These are phyloP conservation scores for Salisapilia sapeloensis DNA, from an alignment of 352 stramenopile genomes.

Conservation along the genomic window DNA sequence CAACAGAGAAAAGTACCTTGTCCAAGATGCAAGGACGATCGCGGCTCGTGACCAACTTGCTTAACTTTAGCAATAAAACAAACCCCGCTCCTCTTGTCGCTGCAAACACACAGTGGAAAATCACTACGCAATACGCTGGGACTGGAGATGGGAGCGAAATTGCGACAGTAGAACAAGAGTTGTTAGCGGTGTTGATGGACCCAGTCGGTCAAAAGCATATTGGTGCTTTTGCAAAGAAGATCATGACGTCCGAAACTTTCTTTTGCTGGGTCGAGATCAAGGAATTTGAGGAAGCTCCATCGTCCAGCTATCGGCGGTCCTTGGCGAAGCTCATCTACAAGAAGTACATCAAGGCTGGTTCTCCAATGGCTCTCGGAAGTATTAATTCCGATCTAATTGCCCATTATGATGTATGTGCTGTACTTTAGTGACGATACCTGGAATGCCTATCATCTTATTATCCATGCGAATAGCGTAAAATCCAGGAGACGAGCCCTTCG, in stretches of 20 bases:
- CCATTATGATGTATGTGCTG: conserved; percentile 35
- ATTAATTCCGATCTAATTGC: conserved; percentile 57
- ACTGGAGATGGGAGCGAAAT: conserved; percentile 12
- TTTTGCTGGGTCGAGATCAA: conserved; percentile 81
- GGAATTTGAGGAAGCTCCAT: conserved; percentile 56
- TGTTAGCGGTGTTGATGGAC: conserved; percentile 52
- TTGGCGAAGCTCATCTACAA: conserved; percentile 74
- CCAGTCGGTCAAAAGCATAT: conserved; percentile 73
- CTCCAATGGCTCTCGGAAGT: conserved; percentile 53
- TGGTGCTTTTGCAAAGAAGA: conserved; percentile 64
- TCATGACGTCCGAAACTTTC: conserved; percentile 66
- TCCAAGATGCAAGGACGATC: conserved; percentile 24
- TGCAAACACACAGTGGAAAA: conserved; percentile 67
- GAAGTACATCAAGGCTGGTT: conserved; percentile 68
- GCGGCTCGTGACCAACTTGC: conserved; percentile 23
- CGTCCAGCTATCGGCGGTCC: conserved; percentile 41
- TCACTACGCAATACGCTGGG: conserved; percentile 26
- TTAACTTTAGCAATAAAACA: conserved; percentile 37
- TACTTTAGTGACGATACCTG: not conserved
- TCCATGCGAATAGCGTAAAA: conserved; percentile 11
- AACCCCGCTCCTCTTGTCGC: conserved; percentile 52
- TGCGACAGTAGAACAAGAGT: conserved; percentile 49
- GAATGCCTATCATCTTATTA: not conserved
- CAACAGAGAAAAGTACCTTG: conserved; percentile 8
- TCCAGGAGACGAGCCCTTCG: conserved; percentile 25